Evolutionary conservation across 768 basidiomycete species (phyloP).

Genomic region (Tremella yokohamensis): DNA sequence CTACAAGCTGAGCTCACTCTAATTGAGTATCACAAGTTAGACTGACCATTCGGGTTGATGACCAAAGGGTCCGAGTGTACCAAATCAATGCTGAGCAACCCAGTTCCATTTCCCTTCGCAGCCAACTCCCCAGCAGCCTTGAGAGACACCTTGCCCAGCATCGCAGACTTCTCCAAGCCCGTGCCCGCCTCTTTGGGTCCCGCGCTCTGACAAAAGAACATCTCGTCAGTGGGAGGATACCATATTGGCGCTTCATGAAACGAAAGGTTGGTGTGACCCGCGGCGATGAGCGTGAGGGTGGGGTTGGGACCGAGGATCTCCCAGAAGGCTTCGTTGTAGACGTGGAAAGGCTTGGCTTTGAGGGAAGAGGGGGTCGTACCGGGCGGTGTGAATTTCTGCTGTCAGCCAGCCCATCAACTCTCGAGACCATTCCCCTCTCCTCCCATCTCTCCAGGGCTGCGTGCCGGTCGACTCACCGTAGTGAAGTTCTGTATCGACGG

Average conservation of each 20-base stretch:
- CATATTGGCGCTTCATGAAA: conserved; percentile 65
- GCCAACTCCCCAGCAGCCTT: conserved; percentile 55
- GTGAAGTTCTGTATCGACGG: conserved; percentile 21
- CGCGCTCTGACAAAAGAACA: conserved; percentile 69
- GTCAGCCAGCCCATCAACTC: conserved; percentile 62
- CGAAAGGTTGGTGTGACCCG: conserved; percentile 63
- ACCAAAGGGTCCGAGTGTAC: conserved; percentile 15
- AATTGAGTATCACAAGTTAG: conserved; percentile 66
- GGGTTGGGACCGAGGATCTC: conserved; percentile 60
- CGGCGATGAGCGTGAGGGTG: conserved; percentile 61
- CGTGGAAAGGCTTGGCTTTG: conserved; percentile 55
- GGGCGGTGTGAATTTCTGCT: conserved; percentile 58
- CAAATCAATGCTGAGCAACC: conserved; percentile 29
- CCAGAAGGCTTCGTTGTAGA: conserved; percentile 60
- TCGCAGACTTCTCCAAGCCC: conserved; percentile 63
- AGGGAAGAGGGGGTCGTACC: conserved; percentile 58
- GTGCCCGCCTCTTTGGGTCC: conserved; percentile 65
- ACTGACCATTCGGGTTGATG: conserved; percentile 55
- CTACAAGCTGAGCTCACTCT: conserved; percentile 51
- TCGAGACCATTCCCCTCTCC: too few species aligned
- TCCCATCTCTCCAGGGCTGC: too few species aligned
- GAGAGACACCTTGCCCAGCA: conserved; percentile 63
- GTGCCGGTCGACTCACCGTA: conserved; percentile 19
- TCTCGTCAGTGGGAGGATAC: conserved; percentile 63
- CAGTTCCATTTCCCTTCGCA: conserved; percentile 45